Conservation (phyloP, 78 protist species). For the Thecamonas trahens region DNA sequence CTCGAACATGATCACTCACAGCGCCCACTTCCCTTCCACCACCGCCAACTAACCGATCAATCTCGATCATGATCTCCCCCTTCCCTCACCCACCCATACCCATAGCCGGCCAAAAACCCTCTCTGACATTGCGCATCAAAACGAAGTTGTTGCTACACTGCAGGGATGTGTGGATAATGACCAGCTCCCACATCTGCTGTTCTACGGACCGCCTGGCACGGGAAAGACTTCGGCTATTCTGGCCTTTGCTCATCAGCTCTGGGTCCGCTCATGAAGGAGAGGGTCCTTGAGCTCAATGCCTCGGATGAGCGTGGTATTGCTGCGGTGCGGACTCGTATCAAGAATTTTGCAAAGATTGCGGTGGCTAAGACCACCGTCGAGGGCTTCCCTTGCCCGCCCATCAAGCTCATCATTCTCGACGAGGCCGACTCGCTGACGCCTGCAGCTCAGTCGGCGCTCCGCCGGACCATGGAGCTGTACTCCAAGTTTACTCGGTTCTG, state of each 20-base stretch:
- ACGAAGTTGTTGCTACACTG: conserved; percentile 70
- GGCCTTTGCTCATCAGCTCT: conserved; percentile 84
- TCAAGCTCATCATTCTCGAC: conserved; percentile 92
- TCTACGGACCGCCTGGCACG: conserved; percentile 99
- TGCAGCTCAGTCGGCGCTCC: conserved; percentile 89
- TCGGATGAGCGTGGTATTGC: conserved; percentile 97
- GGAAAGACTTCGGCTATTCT: conserved; percentile 94
- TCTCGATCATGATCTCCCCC: not conserved
- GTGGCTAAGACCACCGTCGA: too few relatives aligned
- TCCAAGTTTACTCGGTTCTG: conserved; percentile 84
- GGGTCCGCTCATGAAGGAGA: conserved; percentile 57
- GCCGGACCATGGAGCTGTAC: conserved; percentile 88
- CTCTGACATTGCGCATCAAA: conserved; percentile 83
- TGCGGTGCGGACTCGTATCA: conserved; percentile 81
- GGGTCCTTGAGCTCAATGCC: conserved; percentile 95
- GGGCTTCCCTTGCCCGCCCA: conserved; percentile 73
- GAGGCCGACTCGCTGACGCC: conserved; percentile 97
- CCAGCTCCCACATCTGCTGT: conserved; percentile 90
- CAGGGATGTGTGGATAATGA: conserved; percentile 30
- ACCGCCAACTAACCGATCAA: not conserved
- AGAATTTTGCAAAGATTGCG: conserved; percentile 94
- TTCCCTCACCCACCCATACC: not conserved
- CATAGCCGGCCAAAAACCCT: conserved; percentile 80
- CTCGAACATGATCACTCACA: too few relatives aligned
- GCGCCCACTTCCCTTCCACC: too few relatives aligned